Percentiles rank a stretch among this genome's conserved stretches.
These are phyloP conservation scores for Comarum palustre DNA, from an alignment of 306 rosid genomes.

Conservation along the genomic window DNA sequence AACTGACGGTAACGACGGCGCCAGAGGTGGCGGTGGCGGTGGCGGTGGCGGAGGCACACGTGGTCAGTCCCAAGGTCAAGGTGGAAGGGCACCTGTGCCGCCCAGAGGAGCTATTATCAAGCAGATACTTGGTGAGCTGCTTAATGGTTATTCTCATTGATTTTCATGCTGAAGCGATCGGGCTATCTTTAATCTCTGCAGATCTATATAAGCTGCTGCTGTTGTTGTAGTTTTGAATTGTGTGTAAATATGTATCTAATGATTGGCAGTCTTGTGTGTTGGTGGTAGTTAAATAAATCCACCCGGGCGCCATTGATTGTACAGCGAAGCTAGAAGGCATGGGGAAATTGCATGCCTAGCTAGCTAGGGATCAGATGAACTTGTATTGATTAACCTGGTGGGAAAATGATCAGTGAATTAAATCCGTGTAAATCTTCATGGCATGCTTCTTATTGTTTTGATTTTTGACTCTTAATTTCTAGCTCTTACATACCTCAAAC, in stretches of 20 bases:
- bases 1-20: not conserved
- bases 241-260: not conserved
- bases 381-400: not conserved
- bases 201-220: not conserved
- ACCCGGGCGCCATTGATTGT: not conserved
- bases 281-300: not conserved
- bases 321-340: not conserved
- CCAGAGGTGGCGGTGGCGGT: too few relatives aligned
- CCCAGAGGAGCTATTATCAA: not conserved
- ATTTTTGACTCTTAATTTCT: not conserved
- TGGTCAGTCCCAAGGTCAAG: not conserved
- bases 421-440: not conserved
- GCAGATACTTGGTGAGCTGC: not conserved
- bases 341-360: too few relatives aligned
- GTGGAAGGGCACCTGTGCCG: slow-evolving; percentile 4
- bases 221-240: not conserved
- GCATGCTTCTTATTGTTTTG: not conserved
- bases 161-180: not conserved
- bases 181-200: not conserved
- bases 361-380: not conserved
- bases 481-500: not conserved
- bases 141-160: not conserved
- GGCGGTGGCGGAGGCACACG: not conserved
- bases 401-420: not conserved
- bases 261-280: not conserved